phyloP scores from a whole-genome alignment of 805 yeast species.

The Ogataea ganodermae region DNA sequence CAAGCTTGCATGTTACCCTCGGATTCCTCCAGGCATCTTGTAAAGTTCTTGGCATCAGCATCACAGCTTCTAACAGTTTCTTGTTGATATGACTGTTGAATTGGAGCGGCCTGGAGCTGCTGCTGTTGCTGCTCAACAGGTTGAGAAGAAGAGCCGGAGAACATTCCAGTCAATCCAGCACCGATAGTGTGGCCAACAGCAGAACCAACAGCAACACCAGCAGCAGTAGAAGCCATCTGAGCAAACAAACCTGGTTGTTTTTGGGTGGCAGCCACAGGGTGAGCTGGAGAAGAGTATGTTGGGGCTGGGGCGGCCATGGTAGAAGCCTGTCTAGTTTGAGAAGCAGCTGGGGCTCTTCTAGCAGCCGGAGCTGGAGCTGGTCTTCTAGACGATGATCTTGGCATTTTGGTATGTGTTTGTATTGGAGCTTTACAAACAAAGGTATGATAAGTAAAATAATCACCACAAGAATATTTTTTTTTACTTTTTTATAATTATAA shows the following conservation, averaged over 20 bases:
- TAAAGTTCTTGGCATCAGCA: constrained; percentile 89
- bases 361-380: constrained; percentile 51
- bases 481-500: constrained; percentile 9
- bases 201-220: constrained; percentile 99
- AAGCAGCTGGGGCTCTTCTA: constrained; percentile 27
- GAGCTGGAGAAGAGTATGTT: constrained; percentile 40
- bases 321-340: constrained; percentile 68
- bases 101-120: constrained; percentile 25
- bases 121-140: constrained; percentile 43
- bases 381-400: constrained; percentile 41
- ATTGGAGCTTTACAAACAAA: not conserved
- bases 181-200: constrained; percentile 96
- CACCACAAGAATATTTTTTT: not conserved
- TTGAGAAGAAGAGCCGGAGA: constrained; percentile 71
- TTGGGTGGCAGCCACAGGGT: constrained; percentile 50
- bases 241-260: constrained; percentile 87
- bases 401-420: constrained; percentile 24
- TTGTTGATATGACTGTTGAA: constrained; percentile 35
- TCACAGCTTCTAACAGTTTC: constrained; percentile 70
- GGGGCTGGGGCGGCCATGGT: constrained; percentile 67
- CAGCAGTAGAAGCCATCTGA: constrained; percentile 98
- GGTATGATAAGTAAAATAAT: not conserved
- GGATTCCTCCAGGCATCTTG: constrained; percentile 93
- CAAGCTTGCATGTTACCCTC: constrained; percentile 95
- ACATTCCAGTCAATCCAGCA: constrained; percentile 88